Conservation (phyloP, 1,284 basidiomycete species). For the Fomitopsis betulina region DNA sequence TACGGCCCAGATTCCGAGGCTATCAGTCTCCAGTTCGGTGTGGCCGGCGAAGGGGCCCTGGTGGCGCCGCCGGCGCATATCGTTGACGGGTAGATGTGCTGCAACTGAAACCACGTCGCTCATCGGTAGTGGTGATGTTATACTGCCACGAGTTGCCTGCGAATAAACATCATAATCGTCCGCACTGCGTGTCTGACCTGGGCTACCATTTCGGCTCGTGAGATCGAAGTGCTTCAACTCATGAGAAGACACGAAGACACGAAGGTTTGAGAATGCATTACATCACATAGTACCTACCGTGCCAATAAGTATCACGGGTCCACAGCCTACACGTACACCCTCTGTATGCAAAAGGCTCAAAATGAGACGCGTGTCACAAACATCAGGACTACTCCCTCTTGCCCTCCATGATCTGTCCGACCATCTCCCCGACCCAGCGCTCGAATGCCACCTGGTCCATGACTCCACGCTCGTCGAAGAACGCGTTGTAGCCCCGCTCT, state of each 20-base stretch:
- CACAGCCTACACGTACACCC: neutral
- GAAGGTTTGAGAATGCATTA: neutral
- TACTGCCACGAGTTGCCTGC: too few species aligned
- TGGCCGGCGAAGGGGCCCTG: neutral
- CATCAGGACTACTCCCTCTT: slow-evolving; percentile 2
- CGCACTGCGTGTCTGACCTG: too few species aligned
- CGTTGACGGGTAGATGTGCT: neutral
- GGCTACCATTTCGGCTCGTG: too few species aligned
- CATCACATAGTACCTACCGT: slow-evolving; percentile 2
- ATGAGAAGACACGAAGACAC: too few species aligned
- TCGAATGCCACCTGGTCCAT: slow-evolving; percentile 71
- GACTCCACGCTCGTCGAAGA: slow-evolving; percentile 69
- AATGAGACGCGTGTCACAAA: neutral
- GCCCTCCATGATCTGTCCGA: slow-evolving; percentile 36
- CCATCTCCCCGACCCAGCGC: slow-evolving; percentile 65
- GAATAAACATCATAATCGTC: too few species aligned
- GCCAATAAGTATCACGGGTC: neutral
- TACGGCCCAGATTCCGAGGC: too few species aligned
- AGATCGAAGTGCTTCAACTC: neutral
- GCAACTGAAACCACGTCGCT: neutral
- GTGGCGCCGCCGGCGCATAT: neutral
- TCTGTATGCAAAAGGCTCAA: neutral
- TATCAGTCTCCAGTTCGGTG: neutral
- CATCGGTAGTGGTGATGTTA: neutral
- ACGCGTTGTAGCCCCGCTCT: slow-evolving; percentile 52